These are phyloP conservation scores for Aspergillus kassunensis DNA, from an alignment of 495 filamentous ascomycete genomes.

Conservation along the genomic window DNA sequence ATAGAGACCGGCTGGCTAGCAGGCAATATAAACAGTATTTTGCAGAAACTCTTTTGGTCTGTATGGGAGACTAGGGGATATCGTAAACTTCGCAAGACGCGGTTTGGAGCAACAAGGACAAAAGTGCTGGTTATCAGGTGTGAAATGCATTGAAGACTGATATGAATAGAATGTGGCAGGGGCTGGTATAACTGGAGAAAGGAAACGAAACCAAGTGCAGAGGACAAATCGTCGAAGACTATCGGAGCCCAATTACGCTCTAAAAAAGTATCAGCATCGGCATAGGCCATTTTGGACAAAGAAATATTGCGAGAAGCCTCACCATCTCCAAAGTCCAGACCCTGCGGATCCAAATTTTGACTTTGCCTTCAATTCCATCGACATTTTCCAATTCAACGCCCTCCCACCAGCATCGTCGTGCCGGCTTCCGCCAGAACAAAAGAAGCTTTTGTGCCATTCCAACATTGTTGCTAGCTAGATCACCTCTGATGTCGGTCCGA, in stretches of 20 bases:
- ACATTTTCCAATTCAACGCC: slow-evolving; percentile 89
- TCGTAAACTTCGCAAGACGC: too few relatives aligned
- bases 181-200: slow-evolving; percentile 15
- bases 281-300: neutral
- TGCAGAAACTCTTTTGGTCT: slow-evolving; percentile 18
- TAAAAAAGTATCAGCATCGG: slow-evolving; percentile 31
- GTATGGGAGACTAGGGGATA: slow-evolving; percentile 18
- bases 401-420: slow-evolving; percentile 98
- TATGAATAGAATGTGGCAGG: slow-evolving; percentile 8
- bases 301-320: slow-evolving; percentile 18
- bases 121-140: slow-evolving; percentile 12
- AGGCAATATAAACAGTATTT: slow-evolving; percentile 21
- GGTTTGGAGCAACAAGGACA: slow-evolving; percentile 11
- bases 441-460: slow-evolving; percentile 99
- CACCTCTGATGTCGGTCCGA: slow-evolving; percentile 83
- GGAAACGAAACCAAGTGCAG: slow-evolving; percentile 2
- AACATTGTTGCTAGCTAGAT: slow-evolving; percentile 73
- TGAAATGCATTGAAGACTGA: slow-evolving; percentile 10
- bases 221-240: slow-evolving; percentile 21
- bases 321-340: slow-evolving; percentile 99
- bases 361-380: slow-evolving; percentile 82
- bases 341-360: slow-evolving; percentile 96
- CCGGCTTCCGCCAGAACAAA: slow-evolving; percentile 97
- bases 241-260: slow-evolving; percentile 88
- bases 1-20: slow-evolving; percentile 16